Evolutionary conservation across 2,329 filamentous ascomycete species (phyloP).

Genomic region (Paraphaeosphaeria minitans): DNA sequence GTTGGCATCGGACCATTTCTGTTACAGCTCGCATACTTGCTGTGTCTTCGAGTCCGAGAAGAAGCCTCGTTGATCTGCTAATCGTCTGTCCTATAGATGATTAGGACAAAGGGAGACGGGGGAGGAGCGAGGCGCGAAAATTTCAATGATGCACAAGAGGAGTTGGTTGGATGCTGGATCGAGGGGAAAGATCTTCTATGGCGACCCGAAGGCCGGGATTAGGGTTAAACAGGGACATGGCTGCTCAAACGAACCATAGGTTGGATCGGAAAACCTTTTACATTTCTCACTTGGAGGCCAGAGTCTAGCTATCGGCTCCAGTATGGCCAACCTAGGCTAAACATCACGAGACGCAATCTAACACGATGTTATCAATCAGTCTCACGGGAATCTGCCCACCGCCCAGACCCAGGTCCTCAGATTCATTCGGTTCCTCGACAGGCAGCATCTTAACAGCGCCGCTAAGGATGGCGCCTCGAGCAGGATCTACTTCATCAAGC

Average conservation of each 20-base stretch:
- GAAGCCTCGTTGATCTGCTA: too few species aligned
- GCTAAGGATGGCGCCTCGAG: conserved; percentile 80
- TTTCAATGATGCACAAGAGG: too few species aligned
- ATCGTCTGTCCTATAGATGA: too few species aligned
- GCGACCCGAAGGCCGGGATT: too few species aligned
- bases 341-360: conserved; percentile 31
- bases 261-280: not conserved
- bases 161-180: too few species aligned
- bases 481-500: conserved; percentile 70
- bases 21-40: too few species aligned
- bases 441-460: conserved; percentile 90
- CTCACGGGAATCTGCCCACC: conserved; percentile 76
- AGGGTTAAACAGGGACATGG: too few species aligned
- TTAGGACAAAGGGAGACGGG: too few species aligned
- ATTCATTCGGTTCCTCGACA: conserved; percentile 69
- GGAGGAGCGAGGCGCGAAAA: too few species aligned
- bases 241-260: not conserved
- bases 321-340: not conserved
- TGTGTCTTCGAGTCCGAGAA: too few species aligned
- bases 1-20: too few species aligned
- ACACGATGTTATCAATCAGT: conserved; percentile 93
- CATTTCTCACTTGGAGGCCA: not conserved
- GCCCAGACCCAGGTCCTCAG: conserved; percentile 74
- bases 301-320: not conserved
- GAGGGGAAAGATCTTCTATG: too few species aligned